Conservation (phyloP, 2,329 filamentous ascomycete genomes). For the Stachybotrys chartarum region DNA sequence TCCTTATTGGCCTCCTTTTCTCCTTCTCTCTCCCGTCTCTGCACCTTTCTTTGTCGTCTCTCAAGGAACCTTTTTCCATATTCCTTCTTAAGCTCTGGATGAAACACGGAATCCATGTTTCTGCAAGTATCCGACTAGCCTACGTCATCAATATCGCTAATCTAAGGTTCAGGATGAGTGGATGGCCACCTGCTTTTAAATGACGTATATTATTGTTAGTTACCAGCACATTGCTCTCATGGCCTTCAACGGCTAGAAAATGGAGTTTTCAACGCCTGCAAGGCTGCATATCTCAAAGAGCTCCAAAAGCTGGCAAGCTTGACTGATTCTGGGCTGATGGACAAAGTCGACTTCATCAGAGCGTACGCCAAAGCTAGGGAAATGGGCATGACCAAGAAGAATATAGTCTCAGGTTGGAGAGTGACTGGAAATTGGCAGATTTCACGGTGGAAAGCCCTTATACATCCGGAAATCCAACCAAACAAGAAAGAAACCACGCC, state of each 20-base stretch:
- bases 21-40: no score
- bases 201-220: slow-evolving; percentile 2
- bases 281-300: slow-evolving; percentile 3
- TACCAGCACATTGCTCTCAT: slow-evolving; percentile 4
- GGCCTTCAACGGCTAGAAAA: slow-evolving; percentile 4
- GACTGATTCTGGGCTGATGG: slow-evolving; percentile 3
- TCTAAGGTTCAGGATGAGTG: slow-evolving; percentile 2
- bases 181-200: slow-evolving; percentile 2
- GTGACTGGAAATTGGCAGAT: slow-evolving; percentile 7
- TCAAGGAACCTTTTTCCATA: no score
- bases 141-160: slow-evolving; percentile 1
- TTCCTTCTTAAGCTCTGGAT: no score
- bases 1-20: no score
- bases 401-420: slow-evolving; percentile 7
- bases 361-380: slow-evolving; percentile 6
- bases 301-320: slow-evolving; percentile 1
- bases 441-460: background rate
- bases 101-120: slow-evolving; percentile 1
- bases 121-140: background rate
- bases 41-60: slow-evolving; percentile 3
- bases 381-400: slow-evolving; percentile 5
- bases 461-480: background rate
- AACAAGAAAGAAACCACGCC: background rate
- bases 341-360: background rate
- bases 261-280: slow-evolving; percentile 2